Base-by-base conservation (phyloP, 768 basidiomycete genomes). In the Termitomyces sp. region DNA sequence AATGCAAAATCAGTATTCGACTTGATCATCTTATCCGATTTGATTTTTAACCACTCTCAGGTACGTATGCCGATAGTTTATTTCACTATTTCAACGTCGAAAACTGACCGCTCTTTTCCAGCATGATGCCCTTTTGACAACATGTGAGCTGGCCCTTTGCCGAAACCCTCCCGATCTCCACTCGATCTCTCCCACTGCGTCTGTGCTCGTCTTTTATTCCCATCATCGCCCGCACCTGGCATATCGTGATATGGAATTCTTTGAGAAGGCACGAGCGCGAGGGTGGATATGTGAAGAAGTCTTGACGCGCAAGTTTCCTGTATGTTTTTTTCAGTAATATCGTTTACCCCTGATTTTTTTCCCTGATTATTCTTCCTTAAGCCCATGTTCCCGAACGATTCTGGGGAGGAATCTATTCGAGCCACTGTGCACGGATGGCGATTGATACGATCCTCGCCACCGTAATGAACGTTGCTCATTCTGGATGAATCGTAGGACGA, bases 1-100 rank as follows among this genome's bases (percentile, higher is more conserved):
- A 35, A 42, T 15, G 52, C 60, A 48, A 33, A 52, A 28, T 22
- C 66, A 3, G 74, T 75, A 36, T 98, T 92, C 68, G 87, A 96
- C 67, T 69, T 96, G 22, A 81, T 98, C 57, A 87, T 98, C 62
- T 79, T 98, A 59, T 96, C 94, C 1, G 96, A 99, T 74, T 84
- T 98, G 38, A 84, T 98, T 38, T 97, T 96, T 75, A 97, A 96
- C 67, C 95, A 96, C 67, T 94, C 94, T 1, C 93, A 96, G 78
- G 93, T 90, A 63, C 4, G 28, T 4, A 28, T 28, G 28, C 4
- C 28, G 39, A 77, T 49, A 7, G 3, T 35, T n/a, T 16, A 1
- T 22, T 28, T 33, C 24, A 32, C 46, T 55, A 18, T 9, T 15
- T 52, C 7, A 8, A 33, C 6, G n/a, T 44, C 13, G 40, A 65